Evolutionary conservation across 352 stramenopile species (phyloP), one percentile per base, ranked within the genome.

Genomic region (Globisporangium acanthophoron): DNA sequence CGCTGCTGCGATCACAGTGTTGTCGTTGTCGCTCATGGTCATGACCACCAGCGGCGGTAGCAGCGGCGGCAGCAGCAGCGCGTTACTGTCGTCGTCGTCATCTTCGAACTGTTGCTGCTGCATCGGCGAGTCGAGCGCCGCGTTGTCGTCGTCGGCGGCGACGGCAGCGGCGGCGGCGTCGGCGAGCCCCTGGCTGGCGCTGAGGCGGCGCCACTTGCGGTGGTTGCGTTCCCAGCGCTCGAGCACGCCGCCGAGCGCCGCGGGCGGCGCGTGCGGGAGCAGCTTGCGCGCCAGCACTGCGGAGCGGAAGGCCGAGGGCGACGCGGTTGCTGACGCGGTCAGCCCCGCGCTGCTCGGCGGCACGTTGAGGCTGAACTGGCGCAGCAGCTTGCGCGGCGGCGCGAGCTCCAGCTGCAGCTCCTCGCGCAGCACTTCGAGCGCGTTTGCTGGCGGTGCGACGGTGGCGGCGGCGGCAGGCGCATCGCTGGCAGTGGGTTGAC

Each of bases 301-400:
- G 6, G 49, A 58, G 5, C 56, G 56, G 31, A 48, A 65, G 40
- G 56, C 58, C 5, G 54, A 33, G 37, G 40, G 43, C 18, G 47
- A 33, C 33, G 52, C 46, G 8, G 27, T 35, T 5, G 21, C 35
- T 5, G 15, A 24, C 7, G 21, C n/a, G 15, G 35, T 29, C 24
- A 56, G 21, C 15, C 49, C 57, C 18, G 47, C 55, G 45, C 67
- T 69, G 37, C 64, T 70, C 1, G 78, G 75, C 3, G 70, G 68
- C n/a, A 92, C 82, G 43, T 84, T 92, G 54, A 94, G 65, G 45
- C 81, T 94, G 59, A 87, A 90, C 59, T 93, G 84, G 3, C 84
- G 76, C 59, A 88, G 63, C 24, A 93, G 58, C 20, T 82, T 80
- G 46, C 83, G 74, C 8, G 84, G 79, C 29, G 72, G 79, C 29